These are phyloP conservation scores for Zymoseptoria pseudotritici DNA, from an alignment of 2,329 filamentous ascomycete species.

Conservation along the genomic window DNA sequence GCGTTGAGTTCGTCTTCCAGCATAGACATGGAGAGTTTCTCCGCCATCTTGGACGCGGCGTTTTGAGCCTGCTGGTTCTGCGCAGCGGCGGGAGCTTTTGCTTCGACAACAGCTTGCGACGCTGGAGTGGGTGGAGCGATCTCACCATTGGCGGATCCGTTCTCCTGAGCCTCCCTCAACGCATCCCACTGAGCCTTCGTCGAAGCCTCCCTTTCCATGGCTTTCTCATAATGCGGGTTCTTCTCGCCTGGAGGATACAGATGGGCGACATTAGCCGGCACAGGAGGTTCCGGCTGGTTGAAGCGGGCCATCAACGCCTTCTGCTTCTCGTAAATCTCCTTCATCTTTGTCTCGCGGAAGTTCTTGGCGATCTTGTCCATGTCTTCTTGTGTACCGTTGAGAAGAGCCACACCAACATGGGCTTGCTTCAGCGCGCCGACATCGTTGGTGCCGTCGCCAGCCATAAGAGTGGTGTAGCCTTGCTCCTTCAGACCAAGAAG, in stretches of 20 bases:
- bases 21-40: conserved; percentile 79
- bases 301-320: conserved; percentile 84
- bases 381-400: conserved; percentile 91
- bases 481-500: conserved; percentile 92
- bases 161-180: conserved; percentile 44
- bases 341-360: conserved; percentile 91
- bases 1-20: conserved; percentile 85
- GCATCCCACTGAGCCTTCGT: conserved; percentile 58
- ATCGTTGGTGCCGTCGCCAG: conserved; percentile 96
- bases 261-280: conserved; percentile 87
- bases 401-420: conserved; percentile 88
- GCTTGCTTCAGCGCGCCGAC: conserved; percentile 97
- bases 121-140: conserved; percentile 14
- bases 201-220: conserved; percentile 76
- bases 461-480: conserved; percentile 98
- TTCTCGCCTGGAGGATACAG: conserved; percentile 82
- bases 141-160: conserved; percentile 20
- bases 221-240: conserved; percentile 93
- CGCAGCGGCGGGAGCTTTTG: conserved; percentile 42
- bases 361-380: conserved; percentile 88
- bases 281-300: conserved; percentile 86
- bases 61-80: conserved; percentile 53
- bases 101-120: conserved; percentile 6
- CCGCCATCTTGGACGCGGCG: conserved; percentile 71
- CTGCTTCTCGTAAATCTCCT: conserved; percentile 98